Evolutionary conservation across 1,284 basidiomycete species (phyloP).

Genomic region (Ganoderma lucidum): DNA sequence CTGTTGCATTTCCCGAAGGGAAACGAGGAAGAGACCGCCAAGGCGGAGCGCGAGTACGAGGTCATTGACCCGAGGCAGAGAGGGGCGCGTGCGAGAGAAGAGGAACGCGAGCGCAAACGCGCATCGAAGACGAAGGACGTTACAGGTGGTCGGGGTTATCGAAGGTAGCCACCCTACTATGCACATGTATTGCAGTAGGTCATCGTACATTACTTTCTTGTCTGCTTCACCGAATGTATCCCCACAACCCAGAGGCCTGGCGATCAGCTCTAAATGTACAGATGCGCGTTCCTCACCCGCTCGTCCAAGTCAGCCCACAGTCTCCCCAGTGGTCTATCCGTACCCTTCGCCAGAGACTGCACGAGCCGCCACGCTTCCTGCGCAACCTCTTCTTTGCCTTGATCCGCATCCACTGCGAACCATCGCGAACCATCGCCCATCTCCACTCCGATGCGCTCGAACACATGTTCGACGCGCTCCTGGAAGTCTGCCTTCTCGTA

Average conservation of each 20-base stretch:
- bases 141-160: constrained; percentile 37
- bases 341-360: constrained; percentile 47
- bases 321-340: constrained; percentile 46
- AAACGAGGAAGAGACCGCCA: constrained; percentile 74
- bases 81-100: constrained; percentile 74
- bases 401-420: constrained; percentile 73
- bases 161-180: constrained; percentile 29
- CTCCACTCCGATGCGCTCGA: constrained; percentile 68
- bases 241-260: not conserved
- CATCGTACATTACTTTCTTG: constrained; percentile 3
- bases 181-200: constrained; percentile 1
- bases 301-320: constrained; percentile 52
- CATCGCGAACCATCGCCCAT: constrained; percentile 55
- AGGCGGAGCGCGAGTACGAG: constrained; percentile 91
- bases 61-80: constrained; percentile 84
- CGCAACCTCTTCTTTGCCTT: constrained; percentile 63
- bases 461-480: constrained; percentile 68
- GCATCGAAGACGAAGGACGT: constrained; percentile 45
- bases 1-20: constrained; percentile 82
- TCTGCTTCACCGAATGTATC: not conserved
- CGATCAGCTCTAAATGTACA: constrained; percentile 36
- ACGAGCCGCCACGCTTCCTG: constrained; percentile 65
- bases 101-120: constrained; percentile 73
- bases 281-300: constrained; percentile 32
- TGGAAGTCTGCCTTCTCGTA: constrained; percentile 88